Evolutionary conservation across 202 grass and related monocot genomes (phyloP), one percentile per base, ranked within the genome.

Genomic region (Panicum virgatum): DNA sequence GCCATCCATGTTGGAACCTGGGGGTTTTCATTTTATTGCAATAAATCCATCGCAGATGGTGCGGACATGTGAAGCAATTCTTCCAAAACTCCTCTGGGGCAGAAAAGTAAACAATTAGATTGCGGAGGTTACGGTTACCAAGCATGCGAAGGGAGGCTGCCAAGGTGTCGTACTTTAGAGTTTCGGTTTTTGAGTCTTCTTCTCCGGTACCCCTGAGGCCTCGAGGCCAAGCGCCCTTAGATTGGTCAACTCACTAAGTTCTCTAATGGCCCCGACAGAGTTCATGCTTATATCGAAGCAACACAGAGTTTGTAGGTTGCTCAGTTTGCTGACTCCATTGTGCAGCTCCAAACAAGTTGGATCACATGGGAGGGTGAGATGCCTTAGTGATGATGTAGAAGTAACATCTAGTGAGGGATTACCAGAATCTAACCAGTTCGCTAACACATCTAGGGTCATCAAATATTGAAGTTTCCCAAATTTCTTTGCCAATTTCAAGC

Each of bases 211-310:
- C 27, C 13, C 1, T 9, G 45, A 13, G 1, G 0, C 1, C 14
- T 0, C 0, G 12, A 20, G 0, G 7, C 0, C 0, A 67, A 67
- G 64, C 1, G 3, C 3, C 37, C 20, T 6, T 10, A 66, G 29
- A 51, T 79, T 66, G 19, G 18, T 66, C 18, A 79, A 6, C 19
- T 66, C 44, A 15, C 76, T 5, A 11, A 67, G 64, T 13, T 67
- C 19, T 67, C 64, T 67, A 10, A 67, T 67, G 38, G 20, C 7
- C 64, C 42, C 64, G 0, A 23, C 11, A 6, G 64, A 67, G 38
- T 67, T 67, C 12, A 0, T 23, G 15, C 20, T n/a, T 12, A 14
- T 13, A 2, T 42, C 5, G 23, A 67, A 67, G 3, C 5, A 2
- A 6, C 1, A 5, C 9, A 77, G 25, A 77, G 16, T 7, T 18